These are phyloP conservation scores for Podospora pseudopauciseta DNA, from an alignment of 495 filamentous ascomycete species.

Conservation along the genomic window DNA sequence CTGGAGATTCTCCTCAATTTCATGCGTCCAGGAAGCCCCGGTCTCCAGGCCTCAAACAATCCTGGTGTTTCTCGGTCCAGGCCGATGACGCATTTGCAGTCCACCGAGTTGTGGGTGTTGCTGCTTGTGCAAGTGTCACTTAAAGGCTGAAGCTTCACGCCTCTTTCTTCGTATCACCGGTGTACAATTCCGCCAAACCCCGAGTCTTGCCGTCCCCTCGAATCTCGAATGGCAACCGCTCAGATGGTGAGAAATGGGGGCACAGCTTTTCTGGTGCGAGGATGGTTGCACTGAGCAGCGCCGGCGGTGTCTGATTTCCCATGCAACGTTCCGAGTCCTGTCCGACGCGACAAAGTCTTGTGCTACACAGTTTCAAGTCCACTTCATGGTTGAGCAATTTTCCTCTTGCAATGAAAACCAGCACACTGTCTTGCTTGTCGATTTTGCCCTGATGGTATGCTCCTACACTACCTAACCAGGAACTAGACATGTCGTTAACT, in stretches of 20 bases:
- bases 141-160: not conserved
- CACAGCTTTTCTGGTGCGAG: not conserved
- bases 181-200: not conserved
- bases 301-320: not conserved
- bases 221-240: not conserved
- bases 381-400: not conserved
- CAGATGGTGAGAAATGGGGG: not conserved
- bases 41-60: not conserved
- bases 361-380: not conserved
- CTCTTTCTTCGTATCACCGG: not conserved
- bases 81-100: not conserved
- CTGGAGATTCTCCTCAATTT: not conserved
- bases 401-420: constrained; percentile 1
- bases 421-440: not conserved
- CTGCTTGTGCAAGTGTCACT: not conserved
- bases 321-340: constrained; percentile 4
- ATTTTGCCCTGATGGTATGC: not conserved
- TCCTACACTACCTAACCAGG: not conserved
- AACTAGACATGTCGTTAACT: not conserved
- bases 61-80: constrained; percentile 2
- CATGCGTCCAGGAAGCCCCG: not conserved
- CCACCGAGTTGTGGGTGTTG: no score
- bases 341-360: not conserved
- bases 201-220: not conserved
- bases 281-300: not conserved